phyloP scores from a whole-genome alignment of 2,329 filamentous ascomycete genomes.

The Endothia cerciana region DNA sequence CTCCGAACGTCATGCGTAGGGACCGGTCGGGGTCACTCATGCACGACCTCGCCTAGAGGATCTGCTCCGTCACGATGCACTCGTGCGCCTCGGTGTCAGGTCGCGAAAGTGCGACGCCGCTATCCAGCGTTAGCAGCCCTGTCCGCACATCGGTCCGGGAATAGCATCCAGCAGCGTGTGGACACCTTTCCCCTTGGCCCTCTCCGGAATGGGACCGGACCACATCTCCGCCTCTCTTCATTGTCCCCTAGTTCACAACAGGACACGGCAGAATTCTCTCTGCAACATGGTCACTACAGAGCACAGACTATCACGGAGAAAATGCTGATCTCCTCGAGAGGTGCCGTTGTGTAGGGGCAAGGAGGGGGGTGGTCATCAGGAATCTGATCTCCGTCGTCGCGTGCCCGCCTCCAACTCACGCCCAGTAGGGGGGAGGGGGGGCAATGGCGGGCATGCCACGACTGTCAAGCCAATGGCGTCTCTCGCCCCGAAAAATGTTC shows the following conservation, averaged over 20 bases:
- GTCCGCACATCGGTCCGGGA: slow-evolving; percentile 8
- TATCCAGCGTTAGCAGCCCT: slow-evolving; percentile 1
- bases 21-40: slow-evolving; percentile 14
- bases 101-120: neutral
- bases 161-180: neutral
- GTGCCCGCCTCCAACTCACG: slow-evolving; percentile 12
- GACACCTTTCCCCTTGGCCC: neutral
- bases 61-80: slow-evolving; percentile 14
- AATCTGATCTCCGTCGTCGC: slow-evolving; percentile 15
- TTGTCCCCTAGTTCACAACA: slow-evolving; percentile 3
- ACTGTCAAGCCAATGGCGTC: slow-evolving; percentile 12
- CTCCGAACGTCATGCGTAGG: slow-evolving; percentile 8
- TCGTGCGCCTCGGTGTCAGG: slow-evolving; percentile 13
- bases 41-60: slow-evolving; percentile 18
- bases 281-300: neutral
- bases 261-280: neutral
- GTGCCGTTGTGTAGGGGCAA: neutral
- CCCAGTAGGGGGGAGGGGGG: too few relatives aligned
- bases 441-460: neutral
- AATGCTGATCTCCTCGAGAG: neutral
- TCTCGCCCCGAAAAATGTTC: neutral
- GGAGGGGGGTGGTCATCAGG: neutral
- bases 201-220: neutral
- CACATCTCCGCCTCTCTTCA: neutral
- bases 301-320: neutral